Base-by-base conservation (phyloP, 805 yeast species). In the Maudiozyma serrabonitensis region DNA sequence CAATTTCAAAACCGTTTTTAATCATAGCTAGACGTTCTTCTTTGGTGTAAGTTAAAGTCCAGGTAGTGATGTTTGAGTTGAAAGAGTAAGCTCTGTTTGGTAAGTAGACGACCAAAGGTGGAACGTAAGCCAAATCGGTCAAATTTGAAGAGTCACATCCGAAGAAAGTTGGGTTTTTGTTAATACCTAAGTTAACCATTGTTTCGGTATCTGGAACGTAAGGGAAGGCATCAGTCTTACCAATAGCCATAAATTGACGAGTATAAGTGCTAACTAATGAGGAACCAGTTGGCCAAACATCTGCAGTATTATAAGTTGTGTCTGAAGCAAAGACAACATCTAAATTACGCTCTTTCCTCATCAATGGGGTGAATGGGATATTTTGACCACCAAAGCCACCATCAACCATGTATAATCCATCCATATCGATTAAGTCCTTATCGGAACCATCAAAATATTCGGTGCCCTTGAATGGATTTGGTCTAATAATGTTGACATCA, bases 91-190 rank as follows among this genome's bases (percentile, higher is more conserved):
- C 85, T 48, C 81, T 66, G 64, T 88, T 88, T 43, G 93, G 90
- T 49, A 79, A 72, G 60, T 84, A 87, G 16, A 88, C 79, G 39
- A 88, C 74, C 49, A 87, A 71, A 2, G 95, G 95, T 25, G 90
- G 89, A 39, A 73, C 69, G 23, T 72, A 69, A 42, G 72, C 61
- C 51, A 82, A 70, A 15, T 65, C 69, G 9, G 89, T 79, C 60
- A 82, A 69, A 60, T 84, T 84, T 1, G 68, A 56, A 4, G 85
- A 74, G 60, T 84, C 76, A 66, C 96, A 87, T 28, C 96, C 96
- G 63, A 87, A 88, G 69, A 87, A 87, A 0, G 83, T 74, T 46
- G 95, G 95, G 50, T 69, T 75, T 12, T 81, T 70, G 13, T 86
- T 82, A 53, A 87, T 71, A 50, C 84, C 84, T 54, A 69, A 56